A percentile compares a stretch with the other conserved stretches of the same genome.
Conservation (phyloP, 768 basidiomycete genomes). For the Boletus tylopilopsis region DNA sequence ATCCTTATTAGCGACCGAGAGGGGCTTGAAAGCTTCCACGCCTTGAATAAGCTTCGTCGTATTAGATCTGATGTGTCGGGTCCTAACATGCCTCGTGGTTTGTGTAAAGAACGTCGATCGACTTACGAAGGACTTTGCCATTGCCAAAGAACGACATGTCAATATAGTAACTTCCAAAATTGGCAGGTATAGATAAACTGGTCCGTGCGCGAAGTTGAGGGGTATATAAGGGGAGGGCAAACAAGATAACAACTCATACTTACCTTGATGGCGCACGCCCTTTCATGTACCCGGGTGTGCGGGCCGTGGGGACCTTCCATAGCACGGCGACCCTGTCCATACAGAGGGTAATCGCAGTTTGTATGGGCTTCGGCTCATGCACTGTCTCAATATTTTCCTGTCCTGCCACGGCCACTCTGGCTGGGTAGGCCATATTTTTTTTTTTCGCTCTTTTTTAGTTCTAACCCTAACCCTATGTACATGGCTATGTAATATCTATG, state of each 20-base stretch:
- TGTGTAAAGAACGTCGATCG: neutral
- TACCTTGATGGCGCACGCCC: constrained; percentile 61
- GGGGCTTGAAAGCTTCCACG: neutral
- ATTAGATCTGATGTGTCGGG: neutral
- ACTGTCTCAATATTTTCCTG: constrained; percentile 80
- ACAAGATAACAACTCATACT: constrained; percentile 40
- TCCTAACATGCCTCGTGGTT: neutral
- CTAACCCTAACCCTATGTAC: constrained; percentile 34
- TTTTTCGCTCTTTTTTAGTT: neutral
- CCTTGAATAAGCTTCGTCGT: neutral
- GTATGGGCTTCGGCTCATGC: constrained; percentile 67
- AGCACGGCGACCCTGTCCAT: constrained; percentile 56
- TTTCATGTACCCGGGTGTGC: constrained; percentile 53
- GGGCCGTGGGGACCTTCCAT: constrained; percentile 51
- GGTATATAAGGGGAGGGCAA: constrained; percentile 29
- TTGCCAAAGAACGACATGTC: neutral
- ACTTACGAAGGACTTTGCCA: too few relatives aligned
- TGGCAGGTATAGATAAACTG: constrained; percentile 6
- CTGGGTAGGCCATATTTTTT: constrained; percentile 31
- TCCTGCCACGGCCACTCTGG: constrained; percentile 56
- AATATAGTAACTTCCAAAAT: neutral
- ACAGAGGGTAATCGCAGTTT: constrained; percentile 42
- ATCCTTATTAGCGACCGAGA: neutral
- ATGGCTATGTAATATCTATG: too few relatives aligned
- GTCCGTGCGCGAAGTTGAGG: constrained; percentile 19